Evolutionary conservation across 768 basidiomycete genomes (phyloP).

Genomic region (Daedaleopsis nitida): DNA sequence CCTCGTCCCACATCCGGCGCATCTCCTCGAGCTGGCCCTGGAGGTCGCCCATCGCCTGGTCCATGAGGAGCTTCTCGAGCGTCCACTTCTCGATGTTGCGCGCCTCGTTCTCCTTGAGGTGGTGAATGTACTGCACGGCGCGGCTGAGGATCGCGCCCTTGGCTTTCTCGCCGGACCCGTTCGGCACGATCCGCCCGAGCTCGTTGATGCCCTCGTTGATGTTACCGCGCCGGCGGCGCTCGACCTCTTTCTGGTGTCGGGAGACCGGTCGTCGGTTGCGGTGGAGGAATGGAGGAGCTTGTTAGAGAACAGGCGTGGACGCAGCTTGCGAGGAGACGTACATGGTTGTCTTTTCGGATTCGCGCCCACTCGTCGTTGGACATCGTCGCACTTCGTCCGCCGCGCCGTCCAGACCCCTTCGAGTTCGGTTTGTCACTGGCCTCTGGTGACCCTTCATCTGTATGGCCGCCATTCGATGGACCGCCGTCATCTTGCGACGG

Average conservation of each 20-base stretch:
- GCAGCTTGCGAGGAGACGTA: constrained; percentile 25
- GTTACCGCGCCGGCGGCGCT: constrained; percentile 90
- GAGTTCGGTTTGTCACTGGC: constrained; percentile 11
- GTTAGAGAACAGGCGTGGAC: not conserved
- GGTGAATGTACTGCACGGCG: constrained; percentile 90
- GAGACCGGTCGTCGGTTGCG: too few relatives aligned
- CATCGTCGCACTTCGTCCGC: constrained; percentile 33
- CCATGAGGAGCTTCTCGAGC: constrained; percentile 88
- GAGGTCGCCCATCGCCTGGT: constrained; percentile 87
- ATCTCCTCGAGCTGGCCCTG: constrained; percentile 84
- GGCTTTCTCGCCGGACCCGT: constrained; percentile 82
- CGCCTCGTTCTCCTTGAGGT: constrained; percentile 88
- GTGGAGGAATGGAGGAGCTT: not conserved
- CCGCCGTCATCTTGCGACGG: constrained; percentile 6
- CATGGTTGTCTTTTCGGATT: constrained; percentile 49
- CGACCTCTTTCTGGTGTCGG: constrained; percentile 87
- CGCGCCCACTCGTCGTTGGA: constrained; percentile 43
- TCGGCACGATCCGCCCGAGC: constrained; percentile 86
- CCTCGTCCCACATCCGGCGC: constrained; percentile 81
- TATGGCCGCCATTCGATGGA: constrained; percentile 10
- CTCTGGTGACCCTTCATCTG: constrained; percentile 16
- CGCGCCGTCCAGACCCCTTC: constrained; percentile 24
- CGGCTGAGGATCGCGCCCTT: constrained; percentile 89
- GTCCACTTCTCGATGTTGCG: constrained; percentile 94
- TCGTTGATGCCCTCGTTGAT: constrained; percentile 97